Conservation (phyloP, 2,329 filamentous ascomycete species). For the Alternaria hordeiaustralica region DNA sequence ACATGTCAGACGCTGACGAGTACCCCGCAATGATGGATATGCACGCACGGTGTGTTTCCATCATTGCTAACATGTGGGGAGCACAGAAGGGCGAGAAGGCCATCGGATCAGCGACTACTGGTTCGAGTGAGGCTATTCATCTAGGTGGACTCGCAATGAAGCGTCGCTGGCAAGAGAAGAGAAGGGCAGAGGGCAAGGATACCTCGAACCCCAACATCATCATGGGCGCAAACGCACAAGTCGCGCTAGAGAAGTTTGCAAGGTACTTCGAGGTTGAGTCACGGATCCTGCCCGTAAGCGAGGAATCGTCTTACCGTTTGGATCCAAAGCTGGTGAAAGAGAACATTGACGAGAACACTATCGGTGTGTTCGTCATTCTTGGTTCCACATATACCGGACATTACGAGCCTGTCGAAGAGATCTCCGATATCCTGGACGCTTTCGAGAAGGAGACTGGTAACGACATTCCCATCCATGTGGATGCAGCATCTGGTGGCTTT, state of each 20-base stretch:
- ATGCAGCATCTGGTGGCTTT: constrained; percentile 66
- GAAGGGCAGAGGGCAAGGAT: constrained; percentile 66
- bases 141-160: constrained; percentile 73
- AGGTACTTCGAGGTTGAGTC: constrained; percentile 77
- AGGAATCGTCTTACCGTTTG: constrained; percentile 66
- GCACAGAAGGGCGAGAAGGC: constrained; percentile 67
- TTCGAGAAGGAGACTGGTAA: constrained; percentile 67
- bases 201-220: constrained; percentile 72
- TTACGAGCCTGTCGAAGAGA: constrained; percentile 73
- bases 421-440: constrained; percentile 69
- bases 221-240: constrained; percentile 77
- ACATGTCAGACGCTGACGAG: constrained; percentile 70
- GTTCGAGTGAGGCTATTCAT: constrained; percentile 74
- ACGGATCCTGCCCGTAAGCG: constrained; percentile 67
- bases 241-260: constrained; percentile 75
- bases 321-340: constrained; percentile 69
- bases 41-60: constrained; percentile 71
- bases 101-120: constrained; percentile 73
- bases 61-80: constrained; percentile 71
- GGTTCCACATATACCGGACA: constrained; percentile 77
- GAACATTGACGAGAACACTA: constrained; percentile 77
- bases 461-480: constrained; percentile 73
- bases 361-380: constrained; percentile 76
- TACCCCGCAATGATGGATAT: constrained; percentile 58
- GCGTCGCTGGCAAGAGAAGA: constrained; percentile 72